A percentile compares a stretch with the other conserved stretches of the same genome.
Evolutionary conservation across 495 filamentous ascomycete genomes (phyloP).

Genomic region (Penicillium arizonense): DNA sequence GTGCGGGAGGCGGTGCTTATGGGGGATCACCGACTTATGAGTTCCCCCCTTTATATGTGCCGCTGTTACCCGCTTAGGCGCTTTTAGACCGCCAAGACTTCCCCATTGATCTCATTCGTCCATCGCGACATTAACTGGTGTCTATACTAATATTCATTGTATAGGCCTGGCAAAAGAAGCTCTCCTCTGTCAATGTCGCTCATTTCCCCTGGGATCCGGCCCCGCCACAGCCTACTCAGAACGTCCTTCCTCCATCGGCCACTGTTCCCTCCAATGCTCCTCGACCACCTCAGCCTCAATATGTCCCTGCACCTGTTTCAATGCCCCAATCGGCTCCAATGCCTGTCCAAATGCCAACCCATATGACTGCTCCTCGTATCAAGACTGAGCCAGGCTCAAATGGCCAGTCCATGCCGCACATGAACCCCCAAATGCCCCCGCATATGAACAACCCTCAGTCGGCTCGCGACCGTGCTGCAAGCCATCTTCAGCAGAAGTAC

Average conservation of each 20-base stretch:
- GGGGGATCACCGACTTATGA: conserved; percentile 42
- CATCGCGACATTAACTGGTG: background rate
- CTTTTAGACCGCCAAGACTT: conserved; percentile 30
- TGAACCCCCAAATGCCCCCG: conserved; percentile 35
- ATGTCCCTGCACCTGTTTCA: conserved; percentile 30
- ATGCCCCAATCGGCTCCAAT: conserved; percentile 33
- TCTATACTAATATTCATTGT: conserved; percentile 22
- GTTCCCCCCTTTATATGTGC: conserved; percentile 40
- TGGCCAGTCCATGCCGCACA: conserved; percentile 41
- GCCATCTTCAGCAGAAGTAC: conserved; percentile 66
- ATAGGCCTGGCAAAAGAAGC: conserved; percentile 90
- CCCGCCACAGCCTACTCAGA: conserved; percentile 45
- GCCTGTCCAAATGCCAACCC: background rate
- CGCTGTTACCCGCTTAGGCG: conserved; percentile 33
- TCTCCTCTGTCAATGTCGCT: conserved; percentile 77
- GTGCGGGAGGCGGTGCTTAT: conserved; percentile 42
- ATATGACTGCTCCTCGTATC: conserved; percentile 52
- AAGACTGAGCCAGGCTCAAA: conserved; percentile 73
- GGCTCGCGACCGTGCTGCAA: conserved; percentile 65
- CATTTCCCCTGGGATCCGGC: conserved; percentile 93
- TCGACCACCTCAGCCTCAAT: conserved; percentile 36
- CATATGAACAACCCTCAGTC: conserved; percentile 43
- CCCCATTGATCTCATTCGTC: conserved; percentile 12
- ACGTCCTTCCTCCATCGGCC: conserved; percentile 38
- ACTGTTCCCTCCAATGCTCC: conserved; percentile 63